phyloP scores from a whole-genome alignment of 495 filamentous ascomycete genomes.

The Annulohypoxylon bovei region DNA sequence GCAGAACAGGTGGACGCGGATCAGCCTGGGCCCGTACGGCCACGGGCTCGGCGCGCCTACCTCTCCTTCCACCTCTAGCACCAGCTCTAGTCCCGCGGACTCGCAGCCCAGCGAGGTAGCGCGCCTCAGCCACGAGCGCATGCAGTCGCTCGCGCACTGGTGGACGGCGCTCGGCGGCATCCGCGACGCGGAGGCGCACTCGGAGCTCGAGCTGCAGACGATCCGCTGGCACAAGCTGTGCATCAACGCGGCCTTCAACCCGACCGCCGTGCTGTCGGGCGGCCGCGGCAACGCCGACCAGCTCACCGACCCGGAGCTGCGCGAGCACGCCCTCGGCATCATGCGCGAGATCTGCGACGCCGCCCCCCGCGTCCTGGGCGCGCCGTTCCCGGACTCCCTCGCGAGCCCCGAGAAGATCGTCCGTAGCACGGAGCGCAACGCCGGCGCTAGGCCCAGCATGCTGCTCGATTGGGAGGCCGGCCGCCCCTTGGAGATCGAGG shows the following conservation, averaged over 20 bases:
- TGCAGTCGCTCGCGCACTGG: slow-evolving; percentile 48
- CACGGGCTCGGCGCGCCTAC: slow-evolving; percentile 42
- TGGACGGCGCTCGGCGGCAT: slow-evolving; percentile 59
- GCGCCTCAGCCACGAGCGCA: slow-evolving; percentile 33
- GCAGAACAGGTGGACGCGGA: slow-evolving; percentile 70
- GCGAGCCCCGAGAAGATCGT: slow-evolving; percentile 65
- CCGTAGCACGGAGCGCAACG: slow-evolving; percentile 63
- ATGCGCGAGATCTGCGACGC: slow-evolving; percentile 69
- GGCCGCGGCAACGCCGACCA: slow-evolving; percentile 65
- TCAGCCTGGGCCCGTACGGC: slow-evolving; percentile 66
- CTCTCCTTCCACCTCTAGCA: slow-evolving; percentile 26
- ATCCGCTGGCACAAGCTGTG: slow-evolving; percentile 72
- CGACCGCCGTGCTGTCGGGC: slow-evolving; percentile 66
- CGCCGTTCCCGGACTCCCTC: slow-evolving; percentile 53
- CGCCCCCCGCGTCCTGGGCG: slow-evolving; percentile 62
- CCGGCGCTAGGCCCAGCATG: slow-evolving; percentile 68
- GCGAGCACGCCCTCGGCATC: slow-evolving; percentile 57
- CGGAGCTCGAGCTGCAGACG: slow-evolving; percentile 63
- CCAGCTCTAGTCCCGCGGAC: no score
- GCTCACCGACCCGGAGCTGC: slow-evolving; percentile 61
- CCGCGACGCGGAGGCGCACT: slow-evolving; percentile 59
- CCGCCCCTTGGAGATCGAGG: slow-evolving; percentile 66
- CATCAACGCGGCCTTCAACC: slow-evolving; percentile 73
- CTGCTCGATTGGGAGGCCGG: slow-evolving; percentile 67
- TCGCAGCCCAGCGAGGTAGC: slow-evolving; percentile 50